Percentiles rank a stretch among this genome's conserved stretches.
Conservation (phyloP, 345 rosid species). For the Geranium brycei region DNA sequence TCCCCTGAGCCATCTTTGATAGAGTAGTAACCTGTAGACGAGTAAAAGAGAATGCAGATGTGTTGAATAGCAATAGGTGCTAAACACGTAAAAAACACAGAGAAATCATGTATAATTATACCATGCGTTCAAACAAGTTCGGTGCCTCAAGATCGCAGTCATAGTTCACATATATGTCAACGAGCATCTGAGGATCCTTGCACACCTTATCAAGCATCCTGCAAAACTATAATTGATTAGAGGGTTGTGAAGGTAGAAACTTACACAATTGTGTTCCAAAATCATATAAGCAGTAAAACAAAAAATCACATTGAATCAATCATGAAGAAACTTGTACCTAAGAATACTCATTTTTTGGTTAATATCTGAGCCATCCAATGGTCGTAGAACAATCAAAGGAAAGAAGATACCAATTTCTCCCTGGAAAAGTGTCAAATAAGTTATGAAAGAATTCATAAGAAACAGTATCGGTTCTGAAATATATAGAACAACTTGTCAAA, state of each 20-base stretch:
- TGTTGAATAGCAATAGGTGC: neutral
- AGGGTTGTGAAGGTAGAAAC: neutral
- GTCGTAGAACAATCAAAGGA: constrained; percentile 81
- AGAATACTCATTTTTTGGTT: constrained; percentile 85
- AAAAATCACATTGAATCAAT: constrained; percentile 7
- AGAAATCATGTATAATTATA: constrained; percentile 11
- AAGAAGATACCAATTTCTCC: constrained; percentile 94
- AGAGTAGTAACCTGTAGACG: constrained; percentile 57
- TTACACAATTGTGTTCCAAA: neutral
- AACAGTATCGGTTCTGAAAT: neutral
- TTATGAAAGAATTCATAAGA: constrained; percentile 6
- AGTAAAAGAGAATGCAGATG: neutral
- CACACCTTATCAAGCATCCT: constrained; percentile 95
- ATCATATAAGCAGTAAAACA: neutral
- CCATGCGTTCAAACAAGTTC: constrained; percentile 98
- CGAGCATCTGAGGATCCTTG: constrained; percentile 93
- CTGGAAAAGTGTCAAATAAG: constrained; percentile 28
- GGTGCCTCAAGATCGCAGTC: constrained; percentile 99
- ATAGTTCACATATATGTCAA: constrained; percentile 91
- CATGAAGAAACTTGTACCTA: constrained; percentile 42
- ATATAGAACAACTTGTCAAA: constrained; percentile 4
- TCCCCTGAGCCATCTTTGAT: constrained; percentile 85
- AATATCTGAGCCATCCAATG: constrained; percentile 68
- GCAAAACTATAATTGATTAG: constrained; percentile 18
- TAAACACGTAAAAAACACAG: neutral